Evolutionary conservation across 2,329 filamentous ascomycete species (phyloP).

Genomic region (Fusarium anguioides): DNA sequence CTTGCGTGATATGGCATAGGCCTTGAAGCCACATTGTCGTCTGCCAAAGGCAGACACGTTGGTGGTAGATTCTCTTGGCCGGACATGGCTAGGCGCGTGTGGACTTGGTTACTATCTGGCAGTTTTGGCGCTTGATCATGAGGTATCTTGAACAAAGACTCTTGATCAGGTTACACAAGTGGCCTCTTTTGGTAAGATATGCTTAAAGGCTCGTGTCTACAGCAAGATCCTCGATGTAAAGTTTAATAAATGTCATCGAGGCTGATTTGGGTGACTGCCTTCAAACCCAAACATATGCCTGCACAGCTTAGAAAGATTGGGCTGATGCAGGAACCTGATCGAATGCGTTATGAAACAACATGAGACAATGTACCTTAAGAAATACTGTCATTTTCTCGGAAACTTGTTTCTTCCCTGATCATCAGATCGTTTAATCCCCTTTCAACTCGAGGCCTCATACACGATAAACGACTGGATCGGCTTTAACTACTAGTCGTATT

Average conservation of each 20-base stretch:
- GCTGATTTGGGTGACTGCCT: neutral
- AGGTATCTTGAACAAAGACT: neutral
- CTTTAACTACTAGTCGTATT: neutral
- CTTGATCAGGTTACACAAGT: neutral
- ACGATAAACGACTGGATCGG: neutral
- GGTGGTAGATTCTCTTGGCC: slow-evolving; percentile 1
- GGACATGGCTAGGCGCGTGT: slow-evolving; percentile 16
- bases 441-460: neutral
- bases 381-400: neutral
- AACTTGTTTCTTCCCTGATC: neutral
- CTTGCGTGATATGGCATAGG: neutral
- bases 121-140: neutral
- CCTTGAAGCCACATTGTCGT: neutral
- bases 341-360: neutral
- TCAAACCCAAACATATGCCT: neutral
- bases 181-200: neutral
- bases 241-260: neutral
- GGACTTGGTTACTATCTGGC: neutral
- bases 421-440: neutral
- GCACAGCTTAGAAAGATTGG: neutral
- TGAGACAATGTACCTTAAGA: neutral
- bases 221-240: neutral
- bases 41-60: neutral
- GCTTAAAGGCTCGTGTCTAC: neutral
- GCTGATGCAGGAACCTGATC: neutral